Percentiles rank a stretch among this genome's conserved stretches.
Conservation (phyloP, 2,329 filamentous ascomycete species). For the Nemania bipapillata region DNA sequence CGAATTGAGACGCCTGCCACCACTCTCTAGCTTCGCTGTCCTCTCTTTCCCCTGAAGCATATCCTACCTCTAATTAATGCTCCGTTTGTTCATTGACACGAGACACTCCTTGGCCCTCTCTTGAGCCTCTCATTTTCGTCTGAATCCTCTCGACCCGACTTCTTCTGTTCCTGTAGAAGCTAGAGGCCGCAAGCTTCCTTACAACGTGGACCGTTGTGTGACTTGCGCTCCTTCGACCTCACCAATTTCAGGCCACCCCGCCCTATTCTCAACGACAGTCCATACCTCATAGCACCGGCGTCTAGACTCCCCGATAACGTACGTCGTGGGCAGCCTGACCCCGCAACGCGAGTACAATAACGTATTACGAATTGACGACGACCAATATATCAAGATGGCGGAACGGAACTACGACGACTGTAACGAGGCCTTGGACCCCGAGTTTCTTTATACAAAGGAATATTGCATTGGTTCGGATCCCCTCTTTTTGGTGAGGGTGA, state of each 20-base stretch:
- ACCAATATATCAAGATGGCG: slow-evolving; percentile 55
- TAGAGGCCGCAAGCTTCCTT: slow-evolving; percentile 12
- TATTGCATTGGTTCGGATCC: slow-evolving; percentile 78
- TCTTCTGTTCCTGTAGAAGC: not conserved
- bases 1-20: slow-evolving; percentile 28
- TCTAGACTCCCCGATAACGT: not conserved
- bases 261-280: slow-evolving; percentile 4
- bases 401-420: slow-evolving; percentile 61
- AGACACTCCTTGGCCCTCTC: slow-evolving; percentile 27
- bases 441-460: slow-evolving; percentile 91
- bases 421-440: slow-evolving; percentile 78
- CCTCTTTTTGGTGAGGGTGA: slow-evolving; percentile 28
- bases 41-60: slow-evolving; percentile 23
- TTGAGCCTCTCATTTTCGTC: slow-evolving; percentile 14
- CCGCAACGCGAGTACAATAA: slow-evolving; percentile 26
- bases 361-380: slow-evolving; percentile 39
- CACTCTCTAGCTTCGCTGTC: slow-evolving; percentile 25
- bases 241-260: not conserved
- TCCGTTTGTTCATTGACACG: slow-evolving; percentile 8
- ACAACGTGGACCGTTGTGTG: slow-evolving; percentile 32
- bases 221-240: slow-evolving; percentile 12
- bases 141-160: slow-evolving; percentile 13
- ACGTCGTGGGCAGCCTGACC: slow-evolving; percentile 4
- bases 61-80: slow-evolving; percentile 16
- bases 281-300: slow-evolving; percentile 1